Conservation (phyloP, 1,284 basidiomycete species). For the Cryptococcus sp. region DNA sequence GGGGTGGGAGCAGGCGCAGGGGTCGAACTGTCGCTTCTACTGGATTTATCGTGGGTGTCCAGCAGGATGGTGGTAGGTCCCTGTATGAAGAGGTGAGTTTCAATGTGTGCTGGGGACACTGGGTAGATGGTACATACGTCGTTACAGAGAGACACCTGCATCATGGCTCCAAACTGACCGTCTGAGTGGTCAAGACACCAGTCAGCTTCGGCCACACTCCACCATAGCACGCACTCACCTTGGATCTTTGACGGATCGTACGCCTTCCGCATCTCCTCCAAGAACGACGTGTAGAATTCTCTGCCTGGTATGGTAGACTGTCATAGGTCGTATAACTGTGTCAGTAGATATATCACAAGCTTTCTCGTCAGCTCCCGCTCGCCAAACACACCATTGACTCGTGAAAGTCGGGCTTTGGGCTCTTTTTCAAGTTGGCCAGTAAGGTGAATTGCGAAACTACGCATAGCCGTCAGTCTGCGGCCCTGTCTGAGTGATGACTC, state of each 20-base stretch:
- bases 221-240: constrained; percentile 54
- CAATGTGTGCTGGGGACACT: neutral
- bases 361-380: neutral
- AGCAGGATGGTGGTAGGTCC: constrained; percentile 33
- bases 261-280: constrained; percentile 61
- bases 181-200: constrained; percentile 54
- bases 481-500: constrained; percentile 12
- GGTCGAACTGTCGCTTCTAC: neutral
- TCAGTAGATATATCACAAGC: too few relatives aligned
- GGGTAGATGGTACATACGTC: constrained; percentile 58
- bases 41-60: constrained; percentile 16
- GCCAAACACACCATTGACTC: constrained; percentile 67
- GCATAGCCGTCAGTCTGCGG: neutral
- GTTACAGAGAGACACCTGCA: constrained; percentile 78
- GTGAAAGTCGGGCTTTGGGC: constrained; percentile 80
- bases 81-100: constrained; percentile 6
- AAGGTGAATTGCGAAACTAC: constrained; percentile 71
- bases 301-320: constrained; percentile 66
- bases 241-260: constrained; percentile 73
- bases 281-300: constrained; percentile 66
- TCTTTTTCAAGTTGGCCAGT: constrained; percentile 80
- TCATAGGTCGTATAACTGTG: neutral
- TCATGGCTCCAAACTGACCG: constrained; percentile 90
- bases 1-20: neutral
- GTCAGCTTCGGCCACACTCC: neutral